Percentiles rank a stretch among this genome's conserved stretches.
Conservation (phyloP, 208 protist species). For the Lotmaria passim region DNA sequence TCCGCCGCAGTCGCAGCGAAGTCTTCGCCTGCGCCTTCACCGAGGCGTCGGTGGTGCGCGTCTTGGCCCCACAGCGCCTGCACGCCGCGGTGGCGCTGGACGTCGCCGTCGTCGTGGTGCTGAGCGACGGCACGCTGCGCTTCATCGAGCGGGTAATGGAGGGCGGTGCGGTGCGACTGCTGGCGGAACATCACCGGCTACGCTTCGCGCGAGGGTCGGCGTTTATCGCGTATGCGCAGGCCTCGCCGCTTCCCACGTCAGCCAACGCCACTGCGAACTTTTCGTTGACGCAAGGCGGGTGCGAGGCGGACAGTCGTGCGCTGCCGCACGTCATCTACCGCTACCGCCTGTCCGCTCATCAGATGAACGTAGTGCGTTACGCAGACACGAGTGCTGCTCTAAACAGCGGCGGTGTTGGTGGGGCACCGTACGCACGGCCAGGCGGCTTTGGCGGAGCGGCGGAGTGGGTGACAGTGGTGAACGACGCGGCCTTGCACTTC, state of each 20-base stretch:
- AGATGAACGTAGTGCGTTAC: conserved; percentile 39
- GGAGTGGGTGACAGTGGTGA: conserved; percentile 15
- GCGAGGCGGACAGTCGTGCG: conserved; percentile 10
- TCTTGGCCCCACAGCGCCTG: conserved; percentile 57
- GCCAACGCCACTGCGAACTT: neutral
- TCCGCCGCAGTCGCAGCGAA: conserved; percentile 35
- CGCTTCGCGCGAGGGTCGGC: conserved; percentile 13
- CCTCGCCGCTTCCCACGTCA: neutral
- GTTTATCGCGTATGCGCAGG: conserved; percentile 9
- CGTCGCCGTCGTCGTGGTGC: conserved; percentile 66
- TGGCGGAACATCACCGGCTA: conserved; percentile 47
- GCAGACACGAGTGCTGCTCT: too few species aligned
- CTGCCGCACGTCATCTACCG: conserved; percentile 70
- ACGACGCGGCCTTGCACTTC: conserved; percentile 31
- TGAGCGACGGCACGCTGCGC: conserved; percentile 59
- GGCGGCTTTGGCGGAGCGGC: neutral
- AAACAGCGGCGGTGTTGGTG: too few species aligned
- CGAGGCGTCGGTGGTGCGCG: conserved; percentile 54
- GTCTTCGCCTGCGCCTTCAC: conserved; percentile 44
- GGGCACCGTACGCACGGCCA: neutral
- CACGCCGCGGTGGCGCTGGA: conserved; percentile 64
- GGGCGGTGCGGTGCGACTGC: conserved; percentile 59
- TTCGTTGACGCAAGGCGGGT: neutral
- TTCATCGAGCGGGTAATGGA: conserved; percentile 60
- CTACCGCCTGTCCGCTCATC: conserved; percentile 52